Evolutionary conservation across 345 rosid genomes (phyloP), one percentile per base, ranked within the genome.

Genomic region (Lagerstroemia speciosa): DNA sequence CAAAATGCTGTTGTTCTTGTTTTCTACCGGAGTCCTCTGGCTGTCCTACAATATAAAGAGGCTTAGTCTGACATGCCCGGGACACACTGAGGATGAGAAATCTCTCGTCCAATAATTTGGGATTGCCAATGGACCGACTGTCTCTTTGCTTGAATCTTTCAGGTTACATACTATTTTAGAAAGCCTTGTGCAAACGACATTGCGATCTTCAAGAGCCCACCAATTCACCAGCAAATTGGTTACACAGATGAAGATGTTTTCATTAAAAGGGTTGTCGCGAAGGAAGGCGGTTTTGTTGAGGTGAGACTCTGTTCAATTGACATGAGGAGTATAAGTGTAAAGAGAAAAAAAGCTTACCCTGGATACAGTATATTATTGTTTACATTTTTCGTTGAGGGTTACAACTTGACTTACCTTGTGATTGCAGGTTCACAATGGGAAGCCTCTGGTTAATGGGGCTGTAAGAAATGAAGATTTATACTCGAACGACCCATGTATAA

Each of bases 141-240:
- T n/a, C 40, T 31, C 32, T 17, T 63, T 72, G 62, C 45, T 73
- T 71, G 53, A 53, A 67, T 62, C 69, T 83, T 40, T 67, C 91
- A 95, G 99, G 92, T 90, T 61, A 68, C 92, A 6, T 90, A 86
- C 86, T 76, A 82, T 73, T 92, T 92, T 79, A 90, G 98, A 78
- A 85, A 90, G 86, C 99, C 98, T 15, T 92, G 99, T 76, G 84
- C 92, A 62, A 90, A 92, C 69, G 98, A 95, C 73, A 84, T 92
- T 58, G 96, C 92, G 46, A 92, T 95, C 71, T 95, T 95, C 75
- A 90, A 86, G 82, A 89, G 96, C 73, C 96, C 99, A 30, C 97
- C 98, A 0, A 93, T 85, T 62, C 98, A 92, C 73, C 99, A 92
- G 68, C 86, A 92, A 83, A 91, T 86, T 77, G 99, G 97, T 62